phyloP scores from a whole-genome alignment of 2,329 filamentous ascomycete species.

The Cladosporium velox region DNA sequence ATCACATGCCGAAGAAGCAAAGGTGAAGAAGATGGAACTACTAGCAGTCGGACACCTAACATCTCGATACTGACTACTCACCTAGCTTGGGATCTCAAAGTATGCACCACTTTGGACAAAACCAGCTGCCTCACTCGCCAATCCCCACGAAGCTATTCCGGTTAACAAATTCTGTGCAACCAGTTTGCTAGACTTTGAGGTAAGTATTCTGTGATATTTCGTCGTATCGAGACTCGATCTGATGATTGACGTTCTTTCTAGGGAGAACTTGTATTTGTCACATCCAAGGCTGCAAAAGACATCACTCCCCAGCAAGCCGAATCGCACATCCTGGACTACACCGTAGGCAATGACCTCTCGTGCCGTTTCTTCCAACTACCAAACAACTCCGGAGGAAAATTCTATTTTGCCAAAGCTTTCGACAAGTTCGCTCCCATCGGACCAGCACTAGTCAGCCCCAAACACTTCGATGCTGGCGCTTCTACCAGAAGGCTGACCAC shows the following conservation, averaged over 20 bases:
- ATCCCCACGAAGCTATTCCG: neutral
- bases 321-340: conserved; percentile 57
- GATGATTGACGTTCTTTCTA: neutral
- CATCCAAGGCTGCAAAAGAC: conserved; percentile 51
- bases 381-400: conserved; percentile 54
- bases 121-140: neutral
- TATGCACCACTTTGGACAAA: neutral
- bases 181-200: neutral
- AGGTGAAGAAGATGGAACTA: neutral
- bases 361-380: conserved; percentile 56
- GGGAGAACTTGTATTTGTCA: neutral
- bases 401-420: conserved; percentile 60
- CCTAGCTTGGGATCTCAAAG: neutral
- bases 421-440: conserved; percentile 59
- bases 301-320: conserved; percentile 49
- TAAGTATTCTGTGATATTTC: neutral
- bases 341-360: conserved; percentile 58
- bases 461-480: conserved; percentile 44
- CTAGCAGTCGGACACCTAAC: neutral
- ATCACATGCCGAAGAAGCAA: neutral
- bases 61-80: neutral
- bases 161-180: neutral
- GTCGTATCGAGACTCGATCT: neutral
- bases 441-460: conserved; percentile 48
- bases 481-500: conserved; percentile 46